Evolutionary conservation across 2,329 filamentous ascomycete species (phyloP).

Genomic region (Alternaria brassicae): DNA sequence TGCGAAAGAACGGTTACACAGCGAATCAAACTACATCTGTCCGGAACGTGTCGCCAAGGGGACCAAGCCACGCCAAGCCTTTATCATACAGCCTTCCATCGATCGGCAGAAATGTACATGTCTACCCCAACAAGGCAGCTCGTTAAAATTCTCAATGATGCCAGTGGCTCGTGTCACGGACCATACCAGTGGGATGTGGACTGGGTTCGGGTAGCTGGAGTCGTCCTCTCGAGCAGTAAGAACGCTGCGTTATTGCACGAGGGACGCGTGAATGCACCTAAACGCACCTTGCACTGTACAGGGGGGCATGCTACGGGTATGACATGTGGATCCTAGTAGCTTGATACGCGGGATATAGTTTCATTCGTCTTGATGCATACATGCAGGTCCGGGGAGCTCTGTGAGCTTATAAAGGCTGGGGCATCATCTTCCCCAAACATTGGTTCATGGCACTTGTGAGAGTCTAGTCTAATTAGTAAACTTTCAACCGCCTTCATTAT

Average conservation of each 20-base stretch:
- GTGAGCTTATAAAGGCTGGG: slow-evolving; percentile 41
- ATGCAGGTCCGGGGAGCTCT: slow-evolving; percentile 35
- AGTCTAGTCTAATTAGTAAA: slow-evolving; percentile 19
- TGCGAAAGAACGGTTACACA: neutral
- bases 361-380: slow-evolving; percentile 14
- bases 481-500: slow-evolving; percentile 35
- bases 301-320: slow-evolving; percentile 19
- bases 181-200: slow-evolving; percentile 27
- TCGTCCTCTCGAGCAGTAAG: slow-evolving; percentile 39
- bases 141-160: slow-evolving; percentile 25
- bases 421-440: slow-evolving; percentile 20
- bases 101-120: slow-evolving; percentile 21
- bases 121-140: slow-evolving; percentile 37
- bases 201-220: slow-evolving; percentile 29
- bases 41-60: slow-evolving; percentile 35
- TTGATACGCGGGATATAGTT: slow-evolving; percentile 6
- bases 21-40: slow-evolving; percentile 26
- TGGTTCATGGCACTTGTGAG: slow-evolving; percentile 28
- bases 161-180: slow-evolving; percentile 27
- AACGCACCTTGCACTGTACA: slow-evolving; percentile 15
- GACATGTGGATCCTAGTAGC: slow-evolving; percentile 23
- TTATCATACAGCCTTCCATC: slow-evolving; percentile 9
- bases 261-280: slow-evolving; percentile 28
- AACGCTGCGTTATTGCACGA: slow-evolving; percentile 39
- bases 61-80: slow-evolving; percentile 9